Evolutionary conservation across 139 green algal species (phyloP).

Genomic region (Closterium sp.): DNA sequence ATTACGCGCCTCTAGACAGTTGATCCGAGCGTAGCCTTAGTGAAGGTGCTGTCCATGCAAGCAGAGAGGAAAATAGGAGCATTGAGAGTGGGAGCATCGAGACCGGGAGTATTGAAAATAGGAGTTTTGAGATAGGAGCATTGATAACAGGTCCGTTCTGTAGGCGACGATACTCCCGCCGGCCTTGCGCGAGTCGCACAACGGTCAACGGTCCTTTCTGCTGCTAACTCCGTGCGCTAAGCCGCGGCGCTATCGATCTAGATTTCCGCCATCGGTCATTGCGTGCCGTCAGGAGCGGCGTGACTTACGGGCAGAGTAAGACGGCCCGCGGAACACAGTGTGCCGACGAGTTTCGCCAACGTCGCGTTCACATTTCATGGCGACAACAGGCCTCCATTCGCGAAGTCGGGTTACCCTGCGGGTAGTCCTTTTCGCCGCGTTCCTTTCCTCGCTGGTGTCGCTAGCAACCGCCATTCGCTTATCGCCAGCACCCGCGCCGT

Average conservation of each 20-base stretch:
- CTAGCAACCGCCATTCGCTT: neutral
- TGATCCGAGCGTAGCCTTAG: too few relatives aligned
- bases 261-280: neutral
- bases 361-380: neutral
- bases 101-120: too few relatives aligned
- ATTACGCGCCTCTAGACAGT: too few relatives aligned
- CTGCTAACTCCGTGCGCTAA: too few relatives aligned
- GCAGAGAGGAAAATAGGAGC: too few relatives aligned
- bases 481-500: neutral
- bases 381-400: neutral
- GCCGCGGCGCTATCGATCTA: too few relatives aligned
- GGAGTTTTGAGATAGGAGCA: neutral
- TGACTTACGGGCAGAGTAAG: neutral
- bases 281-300: neutral
- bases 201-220: too few relatives aligned
- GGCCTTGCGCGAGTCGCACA: too few relatives aligned
- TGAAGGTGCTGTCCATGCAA: too few relatives aligned
- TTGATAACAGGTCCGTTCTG: neutral
- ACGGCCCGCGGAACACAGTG: neutral
- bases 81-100: too few relatives aligned
- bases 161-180: neutral
- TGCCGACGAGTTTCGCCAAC: neutral
- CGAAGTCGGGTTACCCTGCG: neutral
- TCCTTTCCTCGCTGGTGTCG: neutral
- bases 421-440: neutral